These are phyloP conservation scores for Parathielavia hyrcaniae DNA, from an alignment of 495 filamentous ascomycete species.

Conservation along the genomic window DNA sequence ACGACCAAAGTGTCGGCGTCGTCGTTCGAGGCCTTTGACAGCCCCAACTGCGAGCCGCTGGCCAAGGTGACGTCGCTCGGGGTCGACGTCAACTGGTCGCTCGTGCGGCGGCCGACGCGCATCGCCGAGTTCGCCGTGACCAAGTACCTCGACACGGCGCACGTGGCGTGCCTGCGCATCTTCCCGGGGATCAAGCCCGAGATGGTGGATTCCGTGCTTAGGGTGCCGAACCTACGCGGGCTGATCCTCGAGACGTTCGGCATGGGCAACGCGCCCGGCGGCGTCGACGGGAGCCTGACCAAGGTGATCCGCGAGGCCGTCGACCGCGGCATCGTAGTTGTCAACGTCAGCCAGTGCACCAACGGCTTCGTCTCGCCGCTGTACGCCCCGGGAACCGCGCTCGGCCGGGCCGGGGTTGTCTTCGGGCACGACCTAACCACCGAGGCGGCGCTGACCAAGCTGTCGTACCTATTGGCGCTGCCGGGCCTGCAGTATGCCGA, in stretches of 20 bases:
- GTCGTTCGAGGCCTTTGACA: conserved; percentile 79
- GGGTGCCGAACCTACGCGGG: conserved; percentile 69
- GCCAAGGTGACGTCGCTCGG: conserved; percentile 73
- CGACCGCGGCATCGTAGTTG: conserved; percentile 73
- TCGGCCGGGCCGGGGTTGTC: conserved; percentile 85
- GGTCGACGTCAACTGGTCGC: conserved; percentile 76
- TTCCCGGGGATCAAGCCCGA: conserved; percentile 94
- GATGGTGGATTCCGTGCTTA: conserved; percentile 86
- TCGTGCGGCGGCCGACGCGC: conserved; percentile 66
- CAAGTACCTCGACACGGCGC: conserved; percentile 71
- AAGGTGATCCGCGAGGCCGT: conserved; percentile 74
- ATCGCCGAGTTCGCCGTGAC: conserved; percentile 72
- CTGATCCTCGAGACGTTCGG: conserved; percentile 93
- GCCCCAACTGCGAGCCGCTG: conserved; percentile 75
- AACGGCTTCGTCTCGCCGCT: conserved; percentile 83
- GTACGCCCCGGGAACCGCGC: conserved; percentile 82
- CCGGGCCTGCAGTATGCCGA: conserved; percentile 55
- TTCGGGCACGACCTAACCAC: conserved; percentile 91
- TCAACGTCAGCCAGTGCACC: conserved; percentile 90
- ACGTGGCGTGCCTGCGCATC: conserved; percentile 88
- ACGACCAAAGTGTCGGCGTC: conserved; percentile 83
- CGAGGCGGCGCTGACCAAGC: conserved; percentile 89
- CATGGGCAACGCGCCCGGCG: conserved; percentile 85
- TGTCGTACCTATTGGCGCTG: conserved; percentile 76
- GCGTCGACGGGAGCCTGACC: conserved; percentile 75